Evolutionary conservation across 2,329 filamentous ascomycete genomes (phyloP), one percentile per base, ranked within the genome.

Genomic region (Aspergillus novofumigatus): DNA sequence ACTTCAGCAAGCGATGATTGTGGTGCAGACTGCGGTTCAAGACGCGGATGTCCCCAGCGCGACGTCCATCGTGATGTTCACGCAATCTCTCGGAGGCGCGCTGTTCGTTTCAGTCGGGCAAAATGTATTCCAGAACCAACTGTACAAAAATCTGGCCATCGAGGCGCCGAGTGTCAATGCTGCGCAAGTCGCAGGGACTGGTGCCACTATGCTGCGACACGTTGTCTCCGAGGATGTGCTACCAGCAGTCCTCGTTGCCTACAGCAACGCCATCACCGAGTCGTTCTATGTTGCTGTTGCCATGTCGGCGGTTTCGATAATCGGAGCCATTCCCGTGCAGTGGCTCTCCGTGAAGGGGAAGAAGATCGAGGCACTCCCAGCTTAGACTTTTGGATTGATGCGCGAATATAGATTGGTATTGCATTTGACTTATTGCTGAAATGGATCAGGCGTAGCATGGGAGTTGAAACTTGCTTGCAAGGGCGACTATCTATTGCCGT

Each of bases 291-390:
- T 72, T n/a, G 60, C 66, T 21, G 67, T 75, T 4, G 73, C 69
- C 1, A 74, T 77, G 69, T 66, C 67, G 9, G 69, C 67, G n/a
- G 51, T 76, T 41, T 67, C 66, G 2, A 58, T 73, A 4, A 44
- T 76, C 35, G 71, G 69, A 0, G 68, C 71, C 1, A 58, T 74
- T 26, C 70, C 69, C 32, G 61, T 78, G 11, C 69, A 77, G 58
- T 78, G 75, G 75, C 67, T 73, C 53, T 75, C 70, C 3, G 72
- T 78, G 26, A 77, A 74, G 61, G 71, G 69, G 4, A 72, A 65
- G 54, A 69, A 67, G 29, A 52, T 71, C 47, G 66, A 70, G n/a
- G 54, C 64, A 53, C 38, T 53, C 8, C 49, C 63, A 8, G 64
- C 52, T 28, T 49, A 51, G 56, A 23, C 48, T 47, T 32, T 23